phyloP scores from a whole-genome alignment of 129 eudicot genomes.

The Artemisia argyi region DNA sequence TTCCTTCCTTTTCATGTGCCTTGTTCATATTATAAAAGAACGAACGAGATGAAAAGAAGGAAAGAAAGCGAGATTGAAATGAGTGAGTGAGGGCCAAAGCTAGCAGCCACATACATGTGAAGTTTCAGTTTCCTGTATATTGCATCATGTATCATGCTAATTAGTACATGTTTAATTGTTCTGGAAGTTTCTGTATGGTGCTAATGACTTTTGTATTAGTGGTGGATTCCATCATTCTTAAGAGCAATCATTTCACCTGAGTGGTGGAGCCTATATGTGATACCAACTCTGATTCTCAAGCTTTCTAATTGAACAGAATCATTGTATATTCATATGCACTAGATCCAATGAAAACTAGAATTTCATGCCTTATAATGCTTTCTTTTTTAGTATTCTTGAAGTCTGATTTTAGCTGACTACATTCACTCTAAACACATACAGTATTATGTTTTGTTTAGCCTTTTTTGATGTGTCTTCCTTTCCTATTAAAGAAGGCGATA shows the following conservation, averaged over 20 bases:
- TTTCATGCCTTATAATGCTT: background rate
- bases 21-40: constrained; percentile 13
- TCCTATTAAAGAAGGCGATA: constrained; percentile 23
- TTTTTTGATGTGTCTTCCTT: background rate
- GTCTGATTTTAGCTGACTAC: background rate
- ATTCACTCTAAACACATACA: background rate
- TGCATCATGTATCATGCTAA: constrained; percentile 22
- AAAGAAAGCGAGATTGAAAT: background rate
- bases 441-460: background rate
- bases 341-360: constrained; percentile 3
- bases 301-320: constrained; percentile 1
- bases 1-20: background rate
- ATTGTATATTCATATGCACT: background rate
- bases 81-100: constrained; percentile 2
- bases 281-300: constrained; percentile 28
- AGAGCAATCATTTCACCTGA: constrained; percentile 31
- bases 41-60: constrained; percentile 8
- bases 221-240: constrained; percentile 28
- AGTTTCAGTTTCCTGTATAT: background rate
- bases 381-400: background rate
- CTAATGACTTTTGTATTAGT: constrained; percentile 27
- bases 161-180: constrained; percentile 8
- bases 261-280: constrained; percentile 32
- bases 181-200: constrained; percentile 24
- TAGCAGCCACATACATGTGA: background rate